These are phyloP conservation scores for Fusarium sp. DNA, from an alignment of 2,329 filamentous ascomycete genomes.

Conservation along the genomic window DNA sequence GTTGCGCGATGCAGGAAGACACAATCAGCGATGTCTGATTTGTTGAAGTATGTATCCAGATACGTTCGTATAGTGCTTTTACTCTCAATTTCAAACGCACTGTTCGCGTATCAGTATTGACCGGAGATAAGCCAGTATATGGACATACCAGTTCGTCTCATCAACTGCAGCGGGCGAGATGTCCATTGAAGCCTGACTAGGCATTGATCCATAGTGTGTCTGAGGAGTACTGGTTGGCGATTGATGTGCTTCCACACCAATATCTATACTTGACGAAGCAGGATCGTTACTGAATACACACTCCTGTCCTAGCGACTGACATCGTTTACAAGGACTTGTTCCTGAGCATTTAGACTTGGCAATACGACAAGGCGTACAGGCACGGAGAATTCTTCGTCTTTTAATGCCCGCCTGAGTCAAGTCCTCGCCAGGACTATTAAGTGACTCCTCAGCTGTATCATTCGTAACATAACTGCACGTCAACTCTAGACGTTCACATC, in stretches of 20 bases:
- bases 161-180: neutral
- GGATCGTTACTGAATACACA: conserved; percentile 10
- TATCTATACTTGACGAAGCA: neutral
- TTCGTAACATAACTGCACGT: conserved; percentile 23
- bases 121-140: fast-evolving
- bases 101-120: neutral
- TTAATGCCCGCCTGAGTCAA: conserved; percentile 47
- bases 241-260: neutral
- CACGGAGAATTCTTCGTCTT: conserved; percentile 40
- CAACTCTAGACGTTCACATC: conserved; percentile 33
- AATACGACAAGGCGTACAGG: conserved; percentile 50
- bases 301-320: conserved; percentile 30
- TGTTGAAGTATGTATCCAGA: conserved; percentile 43
- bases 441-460: no score
- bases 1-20: conserved; percentile 39
- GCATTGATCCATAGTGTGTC: neutral
- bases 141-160: conserved; percentile 2
- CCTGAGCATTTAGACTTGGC: conserved; percentile 53
- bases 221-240: neutral
- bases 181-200: neutral
- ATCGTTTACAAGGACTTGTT: conserved; percentile 47
- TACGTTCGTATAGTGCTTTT: conserved; percentile 7
- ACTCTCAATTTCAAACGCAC: conserved; percentile 25
- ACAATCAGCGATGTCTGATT: conserved; percentile 26
- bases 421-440: neutral